Base-by-base conservation (phyloP, 768 basidiomycete genomes). In the Boletus speciosus region DNA sequence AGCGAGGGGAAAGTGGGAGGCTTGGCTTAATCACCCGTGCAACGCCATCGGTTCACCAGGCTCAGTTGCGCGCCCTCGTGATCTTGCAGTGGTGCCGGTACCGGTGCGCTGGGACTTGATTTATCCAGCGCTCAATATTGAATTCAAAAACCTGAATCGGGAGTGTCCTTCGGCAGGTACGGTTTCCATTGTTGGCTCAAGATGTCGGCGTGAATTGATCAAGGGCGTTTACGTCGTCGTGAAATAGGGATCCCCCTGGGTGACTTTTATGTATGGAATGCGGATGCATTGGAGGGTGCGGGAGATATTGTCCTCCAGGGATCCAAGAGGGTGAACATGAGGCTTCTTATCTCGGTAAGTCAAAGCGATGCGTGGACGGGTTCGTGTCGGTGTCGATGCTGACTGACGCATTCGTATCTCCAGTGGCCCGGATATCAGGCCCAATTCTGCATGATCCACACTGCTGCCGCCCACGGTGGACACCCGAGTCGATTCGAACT, bases 341-440 rank as follows among this genome's bases (percentile, higher is more conserved):
- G 14, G 4, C 34, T 48, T 14, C 2, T 45, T 3, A 59, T 59
- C 4, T 16, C 47, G 5, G 58, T 60, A n/a, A 48, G 57, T 40
- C 31, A 6, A 6, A 15, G 51, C 19, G 44, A 6, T 8, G 10
- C 19, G 6, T 21, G 14, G 21, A 39, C 12, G 11, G 11, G 8
- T 9, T 10, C n/a, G 11, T 4, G 6, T n/a, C 19, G 31, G 27
- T 5, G 25, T 27, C 3, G 31, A 19, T 21, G 25, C 25, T 35
- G 36, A 47, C 41, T 3, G 15, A 23, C 7, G 12, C 15, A 10
- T 41, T 1, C 35, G 21, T 27, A 21, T 39, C 7, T 38, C 35
- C 10, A 61, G 56, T 61, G 60, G 60, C 49, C 49, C 3, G 60
- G 51, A 10, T 61, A 58, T 48, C 1, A 14, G 7, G 9, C 25